A percentile compares a stretch with the other conserved stretches of the same genome.
Conservation (phyloP, 768 basidiomycete genomes). For the Boletus rubescentipes region DNA sequence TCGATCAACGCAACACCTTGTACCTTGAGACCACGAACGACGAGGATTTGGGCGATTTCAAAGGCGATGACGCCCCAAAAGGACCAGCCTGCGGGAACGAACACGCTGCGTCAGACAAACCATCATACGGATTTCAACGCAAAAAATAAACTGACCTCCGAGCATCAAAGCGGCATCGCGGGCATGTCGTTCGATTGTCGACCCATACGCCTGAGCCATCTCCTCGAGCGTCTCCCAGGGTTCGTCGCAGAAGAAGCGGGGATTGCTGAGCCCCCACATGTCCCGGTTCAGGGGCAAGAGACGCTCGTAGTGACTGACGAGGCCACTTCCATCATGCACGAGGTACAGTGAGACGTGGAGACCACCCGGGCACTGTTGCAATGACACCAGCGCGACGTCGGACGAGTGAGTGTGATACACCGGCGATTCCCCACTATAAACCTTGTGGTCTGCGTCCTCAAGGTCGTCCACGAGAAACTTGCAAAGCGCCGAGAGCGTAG, state of each 20-base stretch:
- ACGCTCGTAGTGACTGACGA: conserved; percentile 50
- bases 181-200: conserved; percentile 36
- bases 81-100: neutral
- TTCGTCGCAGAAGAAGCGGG: conserved; percentile 42
- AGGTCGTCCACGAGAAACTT: conserved; percentile 9
- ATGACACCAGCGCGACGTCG: conserved; percentile 31
- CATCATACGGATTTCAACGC: neutral
- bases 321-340: conserved; percentile 73
- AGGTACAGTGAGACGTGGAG: conserved; percentile 51
- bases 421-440: neutral
- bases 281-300: conserved; percentile 46
- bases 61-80: conserved; percentile 45
- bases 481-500: conserved; percentile 35
- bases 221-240: conserved; percentile 48
- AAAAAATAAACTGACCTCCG: conserved; percentile 48
- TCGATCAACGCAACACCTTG: conserved; percentile 67
- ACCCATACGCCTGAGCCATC: conserved; percentile 55
- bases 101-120: neutral
- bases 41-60: conserved; percentile 56
- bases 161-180: conserved; percentile 43
- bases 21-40: conserved; percentile 39
- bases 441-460: neutral
- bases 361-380: conserved; percentile 36
- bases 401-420: conserved; percentile 13
- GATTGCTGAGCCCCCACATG: conserved; percentile 64